Evolutionary conservation across 208 protist species (phyloP), one percentile per base, ranked within the genome.

Genomic region (Leptomonas seymouri): DNA sequence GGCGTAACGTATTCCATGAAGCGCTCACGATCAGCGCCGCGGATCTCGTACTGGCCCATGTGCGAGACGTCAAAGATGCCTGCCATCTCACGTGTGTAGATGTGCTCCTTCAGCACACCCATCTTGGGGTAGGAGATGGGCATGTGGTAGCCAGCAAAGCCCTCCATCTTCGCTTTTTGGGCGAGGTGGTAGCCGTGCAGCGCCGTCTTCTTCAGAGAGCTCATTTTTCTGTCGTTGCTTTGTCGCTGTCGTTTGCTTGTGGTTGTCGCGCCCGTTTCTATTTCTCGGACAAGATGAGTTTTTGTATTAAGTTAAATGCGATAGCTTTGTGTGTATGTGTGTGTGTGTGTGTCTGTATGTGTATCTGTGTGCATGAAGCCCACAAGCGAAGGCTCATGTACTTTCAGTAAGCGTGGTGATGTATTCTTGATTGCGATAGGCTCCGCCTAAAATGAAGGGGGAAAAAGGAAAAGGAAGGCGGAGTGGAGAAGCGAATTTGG

Each of bases 51-150:
- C 73, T 98, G 96, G 31, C 95, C 94, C 97, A 99, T 98, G 84
- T 99, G 98, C 20, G 96, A 98, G 0, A 99, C 94, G 72, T 99
- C 98, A 69, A 99, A 99, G 27, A 99, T 73, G 45, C 86, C 78
- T n/a, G 87, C 82, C 2, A 82, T 84, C 55, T 82, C 69, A 61
- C 97, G 86, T 3, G 87, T 96, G 78, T 97, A 95, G 18, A 92
- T 25, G 79, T 98, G 96, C 56, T 96, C 93, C 31, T 92, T 91
- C 16, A 97, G 81, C 18, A 97, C 86, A 36, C 92, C 91, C 50
- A 75, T 71, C 39, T 80, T 86, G 11, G 78, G 65, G 81, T 98
- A 99, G 59, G 91, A 80, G 18, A 99, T 90, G n/a, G 98, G 98
- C 97, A 99, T 98, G 41, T 91, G 84, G 71, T 94, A 99, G 28